phyloP scores from a whole-genome alignment of 257 asterid species.

The Sherardia arvensis region DNA sequence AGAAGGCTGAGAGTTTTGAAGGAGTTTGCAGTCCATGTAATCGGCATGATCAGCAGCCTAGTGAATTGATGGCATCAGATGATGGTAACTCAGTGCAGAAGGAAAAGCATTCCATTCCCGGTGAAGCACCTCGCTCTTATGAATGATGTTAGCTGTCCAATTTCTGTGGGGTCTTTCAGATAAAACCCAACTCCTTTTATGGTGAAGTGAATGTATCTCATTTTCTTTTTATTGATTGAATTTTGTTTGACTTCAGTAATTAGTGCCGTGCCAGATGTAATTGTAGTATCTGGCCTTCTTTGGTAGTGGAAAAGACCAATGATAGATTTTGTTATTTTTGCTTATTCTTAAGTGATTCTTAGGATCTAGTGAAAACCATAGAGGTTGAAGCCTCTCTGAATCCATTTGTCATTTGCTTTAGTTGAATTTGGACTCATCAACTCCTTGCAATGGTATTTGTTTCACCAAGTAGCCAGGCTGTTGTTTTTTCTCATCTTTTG shows the following conservation, averaged over 20 bases:
- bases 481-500: too few species aligned
- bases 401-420: constrained; percentile 5
- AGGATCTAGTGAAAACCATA: neutral
- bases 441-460: neutral
- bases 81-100: constrained; percentile 19
- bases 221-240: constrained; percentile 1
- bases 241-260: constrained; percentile 1
- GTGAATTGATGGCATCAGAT: constrained; percentile 6
- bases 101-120: constrained; percentile 18
- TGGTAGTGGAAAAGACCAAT: neutral
- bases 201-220: constrained; percentile 14
- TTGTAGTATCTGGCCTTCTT: neutral
- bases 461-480: neutral
- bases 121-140: constrained; percentile 16
- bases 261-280: constrained; percentile 3
- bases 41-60: neutral
- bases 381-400: constrained; percentile 7
- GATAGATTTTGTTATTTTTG: constrained; percentile 1
- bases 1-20: constrained; percentile 16
- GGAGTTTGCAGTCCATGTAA: neutral
- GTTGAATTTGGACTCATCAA: neutral
- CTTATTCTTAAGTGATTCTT: constrained; percentile 5
- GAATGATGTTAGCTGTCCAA: constrained; percentile 20
- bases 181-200: constrained; percentile 22
- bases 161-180: constrained; percentile 15